These are phyloP conservation scores for Dothideomycetes sp. DNA, from an alignment of 2,329 filamentous ascomycete genomes.

Conservation along the genomic window DNA sequence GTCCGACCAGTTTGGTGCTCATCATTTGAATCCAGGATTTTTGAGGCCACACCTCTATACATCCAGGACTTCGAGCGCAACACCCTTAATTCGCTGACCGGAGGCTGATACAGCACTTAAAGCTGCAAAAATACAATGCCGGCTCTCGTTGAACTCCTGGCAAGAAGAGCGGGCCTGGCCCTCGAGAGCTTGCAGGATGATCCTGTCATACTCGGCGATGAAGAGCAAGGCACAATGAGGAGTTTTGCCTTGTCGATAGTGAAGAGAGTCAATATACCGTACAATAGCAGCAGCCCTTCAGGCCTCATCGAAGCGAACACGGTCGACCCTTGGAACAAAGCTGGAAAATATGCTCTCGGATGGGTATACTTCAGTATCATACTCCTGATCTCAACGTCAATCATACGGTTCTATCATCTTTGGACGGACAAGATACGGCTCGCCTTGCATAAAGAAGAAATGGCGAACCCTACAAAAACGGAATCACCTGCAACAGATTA, in stretches of 20 bases:
- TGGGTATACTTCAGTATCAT: conserved; percentile 83
- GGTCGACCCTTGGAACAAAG: conserved; percentile 66
- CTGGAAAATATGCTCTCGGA: conserved; percentile 75
- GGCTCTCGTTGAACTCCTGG: conserved; percentile 17
- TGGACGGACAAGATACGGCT: conserved; percentile 92
- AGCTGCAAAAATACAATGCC: no score
- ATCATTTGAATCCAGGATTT: no score
- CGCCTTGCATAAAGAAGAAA: conserved; percentile 75
- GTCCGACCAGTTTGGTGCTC: no score
- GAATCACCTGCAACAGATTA: conserved; percentile 48
- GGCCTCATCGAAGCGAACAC: conserved; percentile 45
- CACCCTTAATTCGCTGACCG: no score
- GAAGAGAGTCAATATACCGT: conserved; percentile 44
- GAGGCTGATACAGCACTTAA: no score
- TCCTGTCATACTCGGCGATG: neutral
- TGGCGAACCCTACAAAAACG: conserved; percentile 52
- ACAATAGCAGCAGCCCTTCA: conserved; percentile 43
- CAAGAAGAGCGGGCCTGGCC: conserved; percentile 16
- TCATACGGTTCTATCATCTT: conserved; percentile 71
- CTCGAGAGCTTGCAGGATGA: conserved; percentile 12
- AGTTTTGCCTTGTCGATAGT: conserved; percentile 11
- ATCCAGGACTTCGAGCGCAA: no score
- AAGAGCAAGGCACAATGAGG: conserved; percentile 6
- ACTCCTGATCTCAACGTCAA: conserved; percentile 54
- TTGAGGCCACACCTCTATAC: no score